Evolutionary conservation across 441 rosid genomes (phyloP), one percentile per base, ranked within the genome.

Genomic region (Mallotus japonicus): DNA sequence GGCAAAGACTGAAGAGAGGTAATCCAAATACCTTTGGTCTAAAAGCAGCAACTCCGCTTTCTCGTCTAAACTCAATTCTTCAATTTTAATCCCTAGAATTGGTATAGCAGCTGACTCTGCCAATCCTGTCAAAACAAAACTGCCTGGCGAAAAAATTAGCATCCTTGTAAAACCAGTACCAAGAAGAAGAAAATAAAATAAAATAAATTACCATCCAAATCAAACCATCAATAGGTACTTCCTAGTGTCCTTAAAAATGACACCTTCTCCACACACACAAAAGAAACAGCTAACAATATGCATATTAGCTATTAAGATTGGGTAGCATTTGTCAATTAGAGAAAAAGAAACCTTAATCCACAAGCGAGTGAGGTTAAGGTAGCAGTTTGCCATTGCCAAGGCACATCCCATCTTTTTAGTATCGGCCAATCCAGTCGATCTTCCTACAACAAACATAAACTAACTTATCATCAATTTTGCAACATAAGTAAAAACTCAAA

Each of bases 61-160:
- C 74, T 90, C 90, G 63, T 95, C 97, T 79, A 91, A 81, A 79
- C 84, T 92, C 62, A 95, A 75, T 75, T 90, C 93, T 78, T 87
- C 84, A 69, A 85, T 71, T 20, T 78, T 80, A 70, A 95, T 62
- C 69, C 97, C 98, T 19, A 92, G 71, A 64, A 83, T 79, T 0
- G 95, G 92, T 75, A 90, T 61, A 51, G 83, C 90, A 0, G 89
- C 88, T 13, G 87, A 58, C 87, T 90, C 95, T 8, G 85, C 82
- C 75, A 92, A 78, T 55, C 97, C 98, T 89, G 99, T 90, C 95
- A 95, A 89, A 83, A 89, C 84, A 85, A 95, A 95, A 90, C 99
- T 95, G 99, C 87, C 93, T 88, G 97, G 87, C 83, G 76, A 87
- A 84, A 87, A 71, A 62, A 79, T 85, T 74, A 91, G 76, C 70